Evolutionary conservation across 2,329 filamentous ascomycete genomes (phyloP), one percentile per base, ranked within the genome.

Genomic region (Pseudocercospora fijiensis): DNA sequence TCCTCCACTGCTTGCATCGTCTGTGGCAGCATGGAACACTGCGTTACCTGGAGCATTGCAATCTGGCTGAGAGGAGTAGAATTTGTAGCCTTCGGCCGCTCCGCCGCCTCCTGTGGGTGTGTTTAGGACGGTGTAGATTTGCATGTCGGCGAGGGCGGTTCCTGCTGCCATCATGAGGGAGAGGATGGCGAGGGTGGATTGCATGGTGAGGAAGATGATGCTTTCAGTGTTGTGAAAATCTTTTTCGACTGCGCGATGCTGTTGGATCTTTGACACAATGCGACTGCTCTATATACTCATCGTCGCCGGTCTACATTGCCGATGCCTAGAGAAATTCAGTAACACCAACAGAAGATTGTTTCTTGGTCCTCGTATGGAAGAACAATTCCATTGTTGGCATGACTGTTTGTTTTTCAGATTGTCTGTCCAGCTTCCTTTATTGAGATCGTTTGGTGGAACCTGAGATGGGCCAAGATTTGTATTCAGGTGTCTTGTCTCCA

Each of bases 61-160:
- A 11, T 51, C 45, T 22, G 45, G 45, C 18, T 51, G 45, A 2
- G 45, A 51, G 45, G 45, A 22, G 45, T 51, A 51, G 45, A 51
- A 51, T 26, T 51, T 51, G 45, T 51, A 51, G 45, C 45, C 45
- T 26, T 51, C 45, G 45, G 6, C 45, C 9, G 45, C 45, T 26
- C 24, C 45, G 45, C 45, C 24, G 5, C 37, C 37, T 41, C 45
- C 45, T 26, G 20, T 24, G 45, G 45, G 45, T 1, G 45, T 51
- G 45, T 51, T 51, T n/a, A 51, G 45, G 20, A 51, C 9, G 45
- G 45, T 22, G 45, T 51, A 51, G 45, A 51, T 51, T n/a, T 51
- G 45, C 4, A 51, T 51, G 20, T 51, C 24, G 45, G 45, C 45
- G 20, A 51, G 45, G 3, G 45, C 45, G 20, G 45, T 24, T n/a